Percentiles rank a stretch among this genome's conserved stretches.
phyloP scores from a whole-genome alignment of 169 alveolate genomes.

The Cyclospora cayetanensis region DNA sequence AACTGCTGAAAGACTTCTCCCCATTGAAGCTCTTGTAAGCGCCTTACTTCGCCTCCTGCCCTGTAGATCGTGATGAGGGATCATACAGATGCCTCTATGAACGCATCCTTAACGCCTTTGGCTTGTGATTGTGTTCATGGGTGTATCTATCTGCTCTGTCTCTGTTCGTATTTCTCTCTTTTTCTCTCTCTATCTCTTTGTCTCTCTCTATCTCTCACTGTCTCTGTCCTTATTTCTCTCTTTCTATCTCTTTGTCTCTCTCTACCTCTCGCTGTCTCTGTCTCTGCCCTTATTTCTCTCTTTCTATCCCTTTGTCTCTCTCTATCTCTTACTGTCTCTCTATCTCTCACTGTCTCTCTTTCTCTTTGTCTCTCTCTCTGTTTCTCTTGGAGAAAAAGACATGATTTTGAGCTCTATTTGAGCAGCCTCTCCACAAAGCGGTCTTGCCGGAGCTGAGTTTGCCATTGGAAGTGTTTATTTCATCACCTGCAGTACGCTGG shows the following conservation, averaged over 20 bases:
- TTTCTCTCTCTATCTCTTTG: neutral
- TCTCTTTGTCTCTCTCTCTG: no score
- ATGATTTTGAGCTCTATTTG: no score
- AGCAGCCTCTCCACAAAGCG: no score
- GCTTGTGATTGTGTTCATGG: neutral
- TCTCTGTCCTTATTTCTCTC: no score
- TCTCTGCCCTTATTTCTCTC: neutral
- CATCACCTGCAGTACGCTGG: no score
- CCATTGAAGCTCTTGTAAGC: conserved; percentile 55
- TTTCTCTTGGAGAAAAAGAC: no score
- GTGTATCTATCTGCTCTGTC: neutral
- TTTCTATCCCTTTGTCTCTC: no score
- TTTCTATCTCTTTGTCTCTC: neutral
- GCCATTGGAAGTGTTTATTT: no score
- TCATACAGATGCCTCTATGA: neutral
- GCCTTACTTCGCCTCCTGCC: neutral
- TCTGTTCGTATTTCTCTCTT: neutral
- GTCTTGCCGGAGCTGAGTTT: no score
- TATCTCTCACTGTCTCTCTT: no score
- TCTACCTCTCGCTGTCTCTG: neutral
- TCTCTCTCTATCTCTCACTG: no score
- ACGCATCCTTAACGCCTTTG: neutral
- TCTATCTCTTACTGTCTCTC: no score
- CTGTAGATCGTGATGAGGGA: neutral
- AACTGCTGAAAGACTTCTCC: conserved; percentile 59